These are phyloP conservation scores for Wickerhamomyces xylosicus DNA, from an alignment of 805 yeast genomes.

Conservation along the genomic window DNA sequence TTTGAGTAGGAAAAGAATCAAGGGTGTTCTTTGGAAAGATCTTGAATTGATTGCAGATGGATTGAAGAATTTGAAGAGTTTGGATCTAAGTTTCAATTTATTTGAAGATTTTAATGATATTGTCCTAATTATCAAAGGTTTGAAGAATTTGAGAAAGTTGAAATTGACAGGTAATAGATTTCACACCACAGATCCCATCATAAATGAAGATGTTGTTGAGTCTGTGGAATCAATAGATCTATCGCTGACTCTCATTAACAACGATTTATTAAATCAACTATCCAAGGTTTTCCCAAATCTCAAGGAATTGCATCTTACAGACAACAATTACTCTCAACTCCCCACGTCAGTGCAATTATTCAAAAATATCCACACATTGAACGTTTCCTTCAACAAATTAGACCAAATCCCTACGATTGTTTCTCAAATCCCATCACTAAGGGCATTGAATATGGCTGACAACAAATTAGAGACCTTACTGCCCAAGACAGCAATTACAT, in stretches of 20 bases:
- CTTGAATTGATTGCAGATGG: not conserved
- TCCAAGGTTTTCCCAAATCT: slow-evolving; percentile 27
- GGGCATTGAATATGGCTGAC: slow-evolving; percentile 8
- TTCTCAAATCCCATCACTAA: not conserved
- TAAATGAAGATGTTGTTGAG: not conserved
- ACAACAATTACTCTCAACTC: slow-evolving; percentile 14
- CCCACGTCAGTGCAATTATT: not conserved
- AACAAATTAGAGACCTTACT: slow-evolving; percentile 11
- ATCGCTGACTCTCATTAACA: slow-evolving; percentile 11
- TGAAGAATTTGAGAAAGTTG: slow-evolving; percentile 29
- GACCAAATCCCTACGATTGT: slow-evolving; percentile 7
- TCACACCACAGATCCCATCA: not conserved
- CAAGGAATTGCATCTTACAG: slow-evolving; percentile 17
- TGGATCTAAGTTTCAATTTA: slow-evolving; percentile 57
- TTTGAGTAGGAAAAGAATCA: slow-evolving; percentile 33
- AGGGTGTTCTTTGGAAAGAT: slow-evolving; percentile 5
- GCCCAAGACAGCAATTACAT: slow-evolving; percentile 20
- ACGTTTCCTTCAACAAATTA: slow-evolving; percentile 9
- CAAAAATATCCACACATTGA: slow-evolving; percentile 2
- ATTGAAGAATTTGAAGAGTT: slow-evolving; percentile 26
- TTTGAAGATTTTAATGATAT: slow-evolving; percentile 32
- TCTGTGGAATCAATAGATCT: slow-evolving; percentile 15
- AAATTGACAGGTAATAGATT: slow-evolving; percentile 48
- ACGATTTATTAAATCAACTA: slow-evolving; percentile 6
- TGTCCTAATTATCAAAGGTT: slow-evolving; percentile 22